Base-by-base conservation (phyloP, 176 grass and related monocot genomes). In the Ampelocalamus luodianensis region DNA sequence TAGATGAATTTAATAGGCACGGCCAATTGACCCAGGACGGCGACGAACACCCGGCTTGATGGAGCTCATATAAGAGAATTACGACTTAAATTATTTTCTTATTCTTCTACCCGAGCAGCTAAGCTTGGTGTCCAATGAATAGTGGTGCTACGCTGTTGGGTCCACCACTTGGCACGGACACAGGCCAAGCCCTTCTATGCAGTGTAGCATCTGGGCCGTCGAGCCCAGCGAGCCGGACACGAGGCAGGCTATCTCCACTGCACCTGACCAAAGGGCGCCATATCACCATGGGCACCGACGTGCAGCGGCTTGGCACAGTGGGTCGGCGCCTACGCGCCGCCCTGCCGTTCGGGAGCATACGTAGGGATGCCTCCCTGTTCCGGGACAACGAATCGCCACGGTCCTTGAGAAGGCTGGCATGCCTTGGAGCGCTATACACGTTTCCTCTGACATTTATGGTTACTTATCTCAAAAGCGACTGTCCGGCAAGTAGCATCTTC, bases 311-410 rank as follows among this genome's bases (percentile, higher is more conserved):
- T 38, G 10, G 51, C 72, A 46, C 14, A 26, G 62, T 10, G 17
- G 37, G 12, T 18, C 36, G 69, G 15, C 72, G 86, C 22, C 63
- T 29, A 46, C 86, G 79, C 71, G 86, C 72, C 65, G 46, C 27
- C 51, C 45, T 37, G 61, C 18, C 54, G 73, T 22, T 62, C 53
- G 72, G 54, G 42, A 45, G 79, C 68, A 42, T 36, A 46, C 37
- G 66, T 66, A 13, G 42, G 34, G 51, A 40, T 68, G 70, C 71
- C 53, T 69, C 63, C 61, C 51, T 4, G 46, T 48, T 22, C 56
- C 26, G 56, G 45, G 65, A 82, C 88, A 90, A 18, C 45, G 46
- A 66, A 82, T 71, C 78, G 77, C 71, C 43, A 29, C 63, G 63
- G 53, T 44, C 43, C 23, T 76, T 86, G 24, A 22, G 15, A 16